phyloP scores from a whole-genome alignment of 768 basidiomycete species.

The Agaricus bisporus region DNA sequence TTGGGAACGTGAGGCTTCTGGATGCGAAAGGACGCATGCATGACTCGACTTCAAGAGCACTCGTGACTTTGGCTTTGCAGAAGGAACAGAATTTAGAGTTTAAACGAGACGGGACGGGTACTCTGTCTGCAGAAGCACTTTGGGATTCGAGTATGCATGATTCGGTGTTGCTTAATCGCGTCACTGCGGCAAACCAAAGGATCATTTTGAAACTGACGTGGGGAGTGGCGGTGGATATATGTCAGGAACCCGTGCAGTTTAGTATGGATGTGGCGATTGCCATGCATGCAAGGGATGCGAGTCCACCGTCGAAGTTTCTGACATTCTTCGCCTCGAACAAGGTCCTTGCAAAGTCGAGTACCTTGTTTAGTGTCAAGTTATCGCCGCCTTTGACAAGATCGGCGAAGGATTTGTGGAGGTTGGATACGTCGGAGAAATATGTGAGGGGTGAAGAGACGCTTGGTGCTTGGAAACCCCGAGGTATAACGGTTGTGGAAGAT shows the following conservation, averaged over 20 bases:
- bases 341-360: constrained; percentile 70
- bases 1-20: constrained; percentile 81
- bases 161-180: constrained; percentile 77
- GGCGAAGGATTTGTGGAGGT: constrained; percentile 85
- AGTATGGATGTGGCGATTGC: constrained; percentile 80
- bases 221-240: constrained; percentile 77
- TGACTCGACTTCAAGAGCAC: constrained; percentile 65
- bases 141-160: constrained; percentile 96
- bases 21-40: constrained; percentile 80
- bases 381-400: constrained; percentile 83
- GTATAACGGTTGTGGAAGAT: constrained; percentile 86
- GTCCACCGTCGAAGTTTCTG: constrained; percentile 72
- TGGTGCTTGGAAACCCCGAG: constrained; percentile 80
- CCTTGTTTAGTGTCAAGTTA: constrained; percentile 78
- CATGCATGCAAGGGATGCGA: constrained; percentile 80
- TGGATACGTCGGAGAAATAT: constrained; percentile 94
- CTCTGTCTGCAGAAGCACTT: constrained; percentile 59
- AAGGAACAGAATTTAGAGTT: constrained; percentile 71
- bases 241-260: constrained; percentile 84
- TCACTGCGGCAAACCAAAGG: constrained; percentile 73
- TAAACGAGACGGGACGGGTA: constrained; percentile 78
- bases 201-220: constrained; percentile 74
- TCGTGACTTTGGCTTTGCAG: constrained; percentile 69
- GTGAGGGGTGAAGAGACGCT: constrained; percentile 88
- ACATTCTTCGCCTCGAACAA: constrained; percentile 75